Evolutionary conservation across 1,284 basidiomycete genomes (phyloP), one percentile per base, ranked within the genome.

Genomic region (Exobasidium cylindrosporum): DNA sequence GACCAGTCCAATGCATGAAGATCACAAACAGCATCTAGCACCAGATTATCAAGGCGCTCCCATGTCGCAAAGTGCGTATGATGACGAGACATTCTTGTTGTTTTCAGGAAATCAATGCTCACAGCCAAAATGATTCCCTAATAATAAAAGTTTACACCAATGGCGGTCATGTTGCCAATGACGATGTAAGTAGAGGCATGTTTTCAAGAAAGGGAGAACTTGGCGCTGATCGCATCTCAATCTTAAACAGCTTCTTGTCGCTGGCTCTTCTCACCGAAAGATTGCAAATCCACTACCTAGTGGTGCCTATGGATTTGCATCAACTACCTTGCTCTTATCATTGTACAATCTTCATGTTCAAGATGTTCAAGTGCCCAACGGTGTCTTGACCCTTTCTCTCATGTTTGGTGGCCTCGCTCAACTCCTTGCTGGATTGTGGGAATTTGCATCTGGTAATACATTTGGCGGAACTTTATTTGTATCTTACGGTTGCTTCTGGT

Each of bases 361-460:
- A 11, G 68, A 64, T 29, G 68, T 72, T 24, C 32, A 44, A 24
- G 61, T 64, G 23, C 67, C 68, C 31, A 66, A 70, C 45, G 68
- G 57, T 17, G 61, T 61, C 23, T 23, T 57, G n/a, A 13, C 56
- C 4, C 4, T 53, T 3, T 40, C 56, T 6, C 14, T 57, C 23
- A 14, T 13, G 13, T 57, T 53, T 54, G 52, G 52, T 10, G 52
- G 52, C 28, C n/a, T 54, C 4, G 61, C 62, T 3, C 69, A 71
- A 53, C 66, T 65, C 61, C 65, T 73, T 2, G 69, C 69, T 10
- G 71, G 71, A 29, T 57, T 73, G 4, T 73, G 71, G 69, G 71
- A 73, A 54, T 73, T 73, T 61, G 71, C 69, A 0, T 31, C 43
- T 29, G 71, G 71, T 2, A 73, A 73, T 66, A 73, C 69, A 5